Percentiles rank a stretch among this genome's conserved stretches.
phyloP scores from a whole-genome alignment of 2,329 filamentous ascomycete species.

The Plectosphaerella sp. region DNA sequence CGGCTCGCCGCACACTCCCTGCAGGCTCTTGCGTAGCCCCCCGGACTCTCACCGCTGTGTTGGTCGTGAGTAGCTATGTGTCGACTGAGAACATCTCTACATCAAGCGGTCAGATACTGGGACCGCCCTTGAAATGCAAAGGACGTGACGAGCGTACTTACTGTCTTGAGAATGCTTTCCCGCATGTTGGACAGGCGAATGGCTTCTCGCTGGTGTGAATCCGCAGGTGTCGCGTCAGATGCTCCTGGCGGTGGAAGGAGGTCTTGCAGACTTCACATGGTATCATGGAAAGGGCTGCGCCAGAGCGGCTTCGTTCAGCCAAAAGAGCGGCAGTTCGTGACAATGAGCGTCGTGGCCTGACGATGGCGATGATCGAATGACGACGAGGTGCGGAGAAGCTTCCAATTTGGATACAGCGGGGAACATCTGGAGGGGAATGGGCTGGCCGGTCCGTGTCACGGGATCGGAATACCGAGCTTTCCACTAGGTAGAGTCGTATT shows the following conservation, averaged over 20 bases:
- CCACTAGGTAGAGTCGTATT: too few relatives aligned
- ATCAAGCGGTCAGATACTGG: background rate
- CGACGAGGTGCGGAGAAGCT: too few relatives aligned
- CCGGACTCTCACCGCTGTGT: background rate
- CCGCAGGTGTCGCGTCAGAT: slow-evolving; percentile 5
- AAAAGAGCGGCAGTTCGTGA: too few relatives aligned
- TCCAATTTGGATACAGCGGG: too few relatives aligned
- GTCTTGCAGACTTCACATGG: slow-evolving; percentile 5
- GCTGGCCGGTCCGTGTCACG: too few relatives aligned
- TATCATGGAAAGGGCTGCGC: background rate
- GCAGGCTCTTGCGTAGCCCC: slow-evolving; percentile 5
- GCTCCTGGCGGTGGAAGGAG: slow-evolving; percentile 7
- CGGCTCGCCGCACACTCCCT: slow-evolving; percentile 9
- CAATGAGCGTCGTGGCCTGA: too few relatives aligned
- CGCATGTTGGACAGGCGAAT: slow-evolving; percentile 3
- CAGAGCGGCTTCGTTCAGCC: background rate
- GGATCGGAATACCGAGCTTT: too few relatives aligned
- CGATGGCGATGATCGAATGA: too few relatives aligned
- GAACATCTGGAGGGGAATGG: too few relatives aligned
- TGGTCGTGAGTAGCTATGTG: slow-evolving; percentile 5
- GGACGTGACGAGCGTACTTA: background rate
- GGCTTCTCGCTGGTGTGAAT: slow-evolving; percentile 8
- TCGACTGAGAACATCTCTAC: slow-evolving; percentile 5
- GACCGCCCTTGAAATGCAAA: background rate
- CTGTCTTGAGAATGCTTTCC: slow-evolving; percentile 7